Evolutionary conservation across 2,329 filamentous ascomycete genomes (phyloP).

Genomic region (Cryphonectria parasitica): DNA sequence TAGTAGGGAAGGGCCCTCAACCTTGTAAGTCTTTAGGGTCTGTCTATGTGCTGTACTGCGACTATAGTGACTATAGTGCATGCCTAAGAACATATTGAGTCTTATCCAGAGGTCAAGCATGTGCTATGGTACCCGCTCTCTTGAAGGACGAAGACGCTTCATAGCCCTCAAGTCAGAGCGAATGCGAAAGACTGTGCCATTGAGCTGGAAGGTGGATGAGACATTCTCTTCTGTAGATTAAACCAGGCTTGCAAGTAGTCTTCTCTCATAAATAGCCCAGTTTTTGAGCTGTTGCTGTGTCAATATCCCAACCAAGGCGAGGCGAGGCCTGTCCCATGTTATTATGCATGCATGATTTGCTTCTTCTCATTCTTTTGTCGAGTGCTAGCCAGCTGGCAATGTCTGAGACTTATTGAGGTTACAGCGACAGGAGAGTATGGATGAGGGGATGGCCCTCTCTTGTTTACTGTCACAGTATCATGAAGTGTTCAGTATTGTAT

Average conservation of each 20-base stretch:
- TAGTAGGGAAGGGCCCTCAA: no score
- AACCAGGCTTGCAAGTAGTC: neutral
- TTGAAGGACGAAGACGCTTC: no score
- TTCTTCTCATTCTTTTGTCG: neutral
- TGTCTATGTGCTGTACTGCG: no score
- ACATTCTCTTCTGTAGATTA: neutral
- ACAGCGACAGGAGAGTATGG: neutral
- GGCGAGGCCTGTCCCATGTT: neutral
- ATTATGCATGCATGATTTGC: neutral
- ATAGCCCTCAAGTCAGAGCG: neutral
- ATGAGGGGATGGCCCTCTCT: no score
- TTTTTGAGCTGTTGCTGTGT: neutral
- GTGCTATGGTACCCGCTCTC: no score
- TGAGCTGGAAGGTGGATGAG: no score
- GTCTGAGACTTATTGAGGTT: constrained; percentile 1
- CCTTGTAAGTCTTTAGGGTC: no score
- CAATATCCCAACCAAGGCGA: neutral
- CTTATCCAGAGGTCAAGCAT: no score
- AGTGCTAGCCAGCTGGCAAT: neutral
- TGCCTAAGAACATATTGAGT: no score
- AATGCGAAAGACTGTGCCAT: neutral
- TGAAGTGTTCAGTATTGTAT: no score
- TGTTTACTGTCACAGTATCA: no score
- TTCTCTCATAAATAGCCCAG: neutral
- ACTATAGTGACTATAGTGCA: no score